Conservation (phyloP, 495 filamentous ascomycete species). For the Parathielavia appendiculata region DNA sequence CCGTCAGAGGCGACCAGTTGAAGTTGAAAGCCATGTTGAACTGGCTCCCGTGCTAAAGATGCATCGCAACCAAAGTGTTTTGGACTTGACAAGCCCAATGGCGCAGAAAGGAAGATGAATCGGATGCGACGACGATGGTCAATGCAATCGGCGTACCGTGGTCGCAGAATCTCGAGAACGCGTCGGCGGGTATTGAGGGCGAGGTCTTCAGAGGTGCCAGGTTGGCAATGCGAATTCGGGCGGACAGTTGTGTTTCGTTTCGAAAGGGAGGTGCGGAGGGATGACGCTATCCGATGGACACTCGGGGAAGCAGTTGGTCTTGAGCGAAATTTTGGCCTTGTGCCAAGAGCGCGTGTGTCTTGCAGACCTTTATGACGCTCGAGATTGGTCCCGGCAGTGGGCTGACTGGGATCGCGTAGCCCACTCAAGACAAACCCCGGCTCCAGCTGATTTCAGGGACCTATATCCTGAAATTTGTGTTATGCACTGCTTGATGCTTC, state of each 20-base stretch:
- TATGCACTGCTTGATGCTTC: background rate
- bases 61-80: constrained; percentile 28
- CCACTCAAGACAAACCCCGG: background rate
- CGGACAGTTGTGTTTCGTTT: constrained; percentile 5
- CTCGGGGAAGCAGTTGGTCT: constrained; percentile 15
- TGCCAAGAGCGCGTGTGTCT: background rate
- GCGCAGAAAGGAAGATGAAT: constrained; percentile 8
- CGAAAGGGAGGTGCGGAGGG: constrained; percentile 14
- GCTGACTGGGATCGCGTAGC: constrained; percentile 5
- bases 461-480: background rate
- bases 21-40: constrained; percentile 97
- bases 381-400: constrained; percentile 3
- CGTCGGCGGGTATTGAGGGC: background rate
- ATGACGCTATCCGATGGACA: constrained; percentile 25
- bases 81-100: constrained; percentile 20
- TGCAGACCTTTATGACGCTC: constrained; percentile 5
- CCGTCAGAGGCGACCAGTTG: constrained; percentile 99
- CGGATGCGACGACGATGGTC: background rate
- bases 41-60: constrained; percentile 30
- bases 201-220: constrained; percentile 1
- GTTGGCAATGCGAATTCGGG: constrained; percentile 8
- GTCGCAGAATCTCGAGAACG: background rate
- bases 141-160: background rate
- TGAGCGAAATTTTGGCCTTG: constrained; percentile 25
- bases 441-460: background rate